phyloP scores from a whole-genome alignment of 78 protist species.

The Polysphondylium violaceum region DNA sequence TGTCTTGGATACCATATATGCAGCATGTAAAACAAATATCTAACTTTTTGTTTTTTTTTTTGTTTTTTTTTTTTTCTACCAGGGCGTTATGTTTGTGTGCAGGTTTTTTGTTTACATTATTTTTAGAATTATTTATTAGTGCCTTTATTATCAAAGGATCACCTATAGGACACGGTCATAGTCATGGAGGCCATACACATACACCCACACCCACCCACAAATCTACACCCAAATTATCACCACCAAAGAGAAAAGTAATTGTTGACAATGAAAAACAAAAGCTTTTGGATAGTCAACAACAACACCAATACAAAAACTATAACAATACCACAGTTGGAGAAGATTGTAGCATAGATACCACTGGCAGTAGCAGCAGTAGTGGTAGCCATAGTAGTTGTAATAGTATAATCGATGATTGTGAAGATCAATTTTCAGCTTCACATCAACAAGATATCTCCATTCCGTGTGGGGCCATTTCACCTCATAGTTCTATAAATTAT shows the following conservation, averaged over 20 bases:
- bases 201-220: not conserved
- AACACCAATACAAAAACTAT: not conserved
- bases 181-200: not conserved
- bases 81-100: slow-evolving; percentile 64
- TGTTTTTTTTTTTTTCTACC: not conserved
- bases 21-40: not conserved
- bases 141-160: not conserved
- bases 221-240: not conserved
- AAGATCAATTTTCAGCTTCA: not conserved
- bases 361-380: not conserved
- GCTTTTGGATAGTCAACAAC: not conserved
- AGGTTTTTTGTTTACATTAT: slow-evolving; percentile 65
- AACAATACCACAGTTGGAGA: not conserved
- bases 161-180: slow-evolving; percentile 11
- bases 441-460: too few relatives aligned
- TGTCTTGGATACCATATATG: not conserved
- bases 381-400: not conserved
- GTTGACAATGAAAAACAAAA: not conserved
- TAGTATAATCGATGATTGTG: not conserved
- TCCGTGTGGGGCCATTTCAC: too few relatives aligned
- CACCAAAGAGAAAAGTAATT: not conserved
- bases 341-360: slow-evolving; percentile 7
- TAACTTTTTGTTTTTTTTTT: not conserved
- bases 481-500: too few relatives aligned
- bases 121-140: slow-evolving; percentile 36